Base-by-base conservation (phyloP, 1,139 yeast species). In the Kluyveromyces sp. region DNA sequence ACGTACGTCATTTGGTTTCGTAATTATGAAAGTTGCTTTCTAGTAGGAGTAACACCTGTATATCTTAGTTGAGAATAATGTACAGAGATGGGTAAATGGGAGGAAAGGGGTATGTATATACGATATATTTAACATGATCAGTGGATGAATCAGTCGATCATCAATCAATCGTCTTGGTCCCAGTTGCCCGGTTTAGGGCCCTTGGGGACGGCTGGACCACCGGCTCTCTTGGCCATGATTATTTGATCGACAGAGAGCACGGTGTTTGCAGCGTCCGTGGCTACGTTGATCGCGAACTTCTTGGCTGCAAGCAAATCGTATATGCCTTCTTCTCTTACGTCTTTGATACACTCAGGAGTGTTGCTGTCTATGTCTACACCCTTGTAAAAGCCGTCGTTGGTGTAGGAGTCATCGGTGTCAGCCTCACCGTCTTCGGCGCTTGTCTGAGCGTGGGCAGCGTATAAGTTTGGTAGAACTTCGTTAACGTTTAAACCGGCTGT, bases 261-360 rank as follows among this genome's bases (percentile, higher is more conserved):
- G 2, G 98, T 92, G 56, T 77, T 78, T 26, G 96, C 95, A 42
- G 97, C 97, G 56, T 92, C 97, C 4, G 96, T 90, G 10, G 98
- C 98, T 55, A 92, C 83, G 57, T 83, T 80, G 57, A 92, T 84
- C 45, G 97, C 98, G 51, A 87, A 83, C 59, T 75, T 78, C 73
- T 92, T 92, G 36, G 92, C 78, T 10, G 87, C 74, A 50, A 84
- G 75, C 53, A 92, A 76, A 66, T 92, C 98, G 61, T 74, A 85
- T 48, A 92, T 83, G 4, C 83, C 83, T 42, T 75, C 78, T 35
- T 74, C 77, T 45, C 74, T 74, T 45, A 90, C 81, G 61, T 92
- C 94, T 45, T 84, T 68, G 44, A 83, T 71, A 32, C 94, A 94
- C 48, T 82, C 82, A 4, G 73, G 72, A 39, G 77, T 71, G 44